Percentiles rank a stretch among this genome's conserved stretches.
These are phyloP conservation scores for Colletotrichum costaricense DNA, from an alignment of 2,329 filamentous ascomycete genomes.

Conservation along the genomic window DNA sequence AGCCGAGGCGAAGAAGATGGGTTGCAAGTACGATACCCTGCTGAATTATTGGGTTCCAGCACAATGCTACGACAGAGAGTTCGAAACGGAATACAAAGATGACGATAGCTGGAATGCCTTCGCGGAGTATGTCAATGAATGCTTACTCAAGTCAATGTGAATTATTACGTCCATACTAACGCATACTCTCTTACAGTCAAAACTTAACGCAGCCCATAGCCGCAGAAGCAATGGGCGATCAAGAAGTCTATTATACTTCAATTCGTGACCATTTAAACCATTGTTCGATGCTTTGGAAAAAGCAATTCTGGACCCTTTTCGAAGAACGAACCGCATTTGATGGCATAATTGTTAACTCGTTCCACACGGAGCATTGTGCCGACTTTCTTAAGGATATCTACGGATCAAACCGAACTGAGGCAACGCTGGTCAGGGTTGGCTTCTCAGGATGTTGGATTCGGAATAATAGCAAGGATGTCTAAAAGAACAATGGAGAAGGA, in stretches of 20 bases:
- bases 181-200: slow-evolving; percentile 18
- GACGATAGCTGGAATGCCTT: slow-evolving; percentile 41
- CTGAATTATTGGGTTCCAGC: slow-evolving; percentile 42
- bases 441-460: slow-evolving; percentile 17
- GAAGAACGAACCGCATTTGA: slow-evolving; percentile 38
- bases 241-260: slow-evolving; percentile 39
- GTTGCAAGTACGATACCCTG: slow-evolving; percentile 41
- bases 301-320: slow-evolving; percentile 41
- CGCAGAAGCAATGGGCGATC: slow-evolving; percentile 38
- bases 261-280: slow-evolving; percentile 41
- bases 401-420: slow-evolving; percentile 17
- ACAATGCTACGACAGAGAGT: slow-evolving; percentile 39
- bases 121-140: background rate
- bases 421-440: slow-evolving; percentile 18
- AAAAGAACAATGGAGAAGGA: background rate
- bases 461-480: background rate
- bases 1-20: slow-evolving; percentile 29
- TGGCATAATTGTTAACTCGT: slow-evolving; percentile 37
- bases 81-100: slow-evolving; percentile 41
- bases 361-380: slow-evolving; percentile 43
- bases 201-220: slow-evolving; percentile 36
- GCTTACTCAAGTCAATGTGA: too few species aligned
- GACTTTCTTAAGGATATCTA: slow-evolving; percentile 25
- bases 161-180: background rate
- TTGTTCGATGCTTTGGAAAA: slow-evolving; percentile 42